Evolutionary conservation across 805 yeast species (phyloP), one percentile per base, ranked within the genome.

Genomic region (Candida stauntonica): DNA sequence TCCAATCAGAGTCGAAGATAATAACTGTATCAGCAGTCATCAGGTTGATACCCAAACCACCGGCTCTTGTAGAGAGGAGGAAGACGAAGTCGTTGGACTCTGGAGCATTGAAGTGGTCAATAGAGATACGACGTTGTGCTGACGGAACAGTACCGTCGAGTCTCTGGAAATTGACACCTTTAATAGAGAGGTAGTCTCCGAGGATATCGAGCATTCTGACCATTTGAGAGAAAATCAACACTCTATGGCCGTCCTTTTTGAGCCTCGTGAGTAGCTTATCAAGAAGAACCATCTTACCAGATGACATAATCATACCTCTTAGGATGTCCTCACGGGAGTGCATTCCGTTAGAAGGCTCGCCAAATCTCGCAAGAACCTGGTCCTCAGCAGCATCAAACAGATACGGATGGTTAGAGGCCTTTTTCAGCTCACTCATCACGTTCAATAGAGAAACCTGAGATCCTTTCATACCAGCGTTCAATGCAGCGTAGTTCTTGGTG

Each of bases 11-110:
- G 63, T 93, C 99, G 64, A 93, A 93, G 29, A 93, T 91, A 51
- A 93, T 86, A 20, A 93, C 99, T 7, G 99, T 93, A 58, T 93
- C 99, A 4, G 99, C 99, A 5, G 99, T 93, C 99, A 93, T 93
- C 59, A 93, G 71, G 61, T 93, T 93, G 59, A 93, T 93, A 64
- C 99, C 99, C 45, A 93, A 71, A 38, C 99, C 99, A 68, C 99
- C 99, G 12, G 99, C 99, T 68, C 99, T 78, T 1, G 99, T 93
- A 17, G 95, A 83, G 36, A 93, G 68, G 55, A 93, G 63, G 47
- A 93, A 93, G 2, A 81, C 94, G 58, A 89, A 91, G 61, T 93
- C 99, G 39, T 80, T 83, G 4, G 96, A 86, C 34, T 78, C 96
- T 1, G 91, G 93, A 0, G 96, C 87, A 63, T 93, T 93, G 69